Conservation (phyloP, 257 asterid species). For the Solanum dulcamara region DNA sequence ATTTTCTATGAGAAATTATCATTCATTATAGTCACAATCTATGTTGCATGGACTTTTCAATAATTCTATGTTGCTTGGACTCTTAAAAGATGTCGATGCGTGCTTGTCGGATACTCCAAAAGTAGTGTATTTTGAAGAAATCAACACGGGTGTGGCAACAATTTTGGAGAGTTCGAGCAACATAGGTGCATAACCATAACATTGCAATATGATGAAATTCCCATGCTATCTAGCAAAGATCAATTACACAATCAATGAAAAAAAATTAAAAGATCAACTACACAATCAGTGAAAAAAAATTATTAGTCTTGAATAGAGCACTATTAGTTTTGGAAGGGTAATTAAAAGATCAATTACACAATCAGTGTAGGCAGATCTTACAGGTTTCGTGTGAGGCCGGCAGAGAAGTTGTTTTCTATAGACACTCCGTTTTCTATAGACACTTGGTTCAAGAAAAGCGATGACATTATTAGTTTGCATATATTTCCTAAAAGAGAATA, state of each 20-base stretch:
- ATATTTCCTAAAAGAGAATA: neutral
- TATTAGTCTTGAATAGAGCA: neutral
- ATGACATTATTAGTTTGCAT: neutral
- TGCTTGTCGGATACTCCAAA: neutral
- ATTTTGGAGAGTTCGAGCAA: neutral
- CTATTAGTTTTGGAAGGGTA: no score
- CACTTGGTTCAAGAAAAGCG: neutral
- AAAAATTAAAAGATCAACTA: neutral
- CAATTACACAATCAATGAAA: neutral
- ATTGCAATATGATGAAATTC: neutral
- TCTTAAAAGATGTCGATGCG: accelerated
- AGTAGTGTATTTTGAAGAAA: neutral
- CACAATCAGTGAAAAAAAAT: neutral
- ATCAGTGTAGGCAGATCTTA: neutral
- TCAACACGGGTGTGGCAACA: neutral
- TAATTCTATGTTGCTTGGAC: neutral
- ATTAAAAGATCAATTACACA: no score
- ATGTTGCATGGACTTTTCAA: neutral
- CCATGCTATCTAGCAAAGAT: neutral
- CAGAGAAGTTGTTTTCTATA: neutral
- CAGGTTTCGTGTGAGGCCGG: neutral
- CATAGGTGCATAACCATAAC: neutral
- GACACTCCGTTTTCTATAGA: neutral
- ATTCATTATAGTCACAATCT: neutral
- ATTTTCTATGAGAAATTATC: neutral